A percentile compares a stretch with the other conserved stretches of the same genome.
phyloP scores from a whole-genome alignment of 495 filamentous ascomycete species.

The Penicillium verhagenii region DNA sequence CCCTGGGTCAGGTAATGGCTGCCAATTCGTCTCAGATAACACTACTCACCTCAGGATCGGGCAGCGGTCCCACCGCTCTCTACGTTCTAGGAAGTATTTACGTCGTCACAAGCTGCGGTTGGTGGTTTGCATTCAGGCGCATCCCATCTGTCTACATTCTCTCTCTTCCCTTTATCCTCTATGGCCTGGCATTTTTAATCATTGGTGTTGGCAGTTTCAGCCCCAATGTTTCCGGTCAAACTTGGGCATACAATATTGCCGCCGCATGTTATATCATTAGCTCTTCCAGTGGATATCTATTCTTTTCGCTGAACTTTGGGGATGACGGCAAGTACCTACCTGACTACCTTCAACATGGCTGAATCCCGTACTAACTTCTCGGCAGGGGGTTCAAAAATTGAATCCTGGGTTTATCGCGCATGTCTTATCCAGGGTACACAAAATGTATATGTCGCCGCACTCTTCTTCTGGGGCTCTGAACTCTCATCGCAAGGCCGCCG shows the following conservation, averaged over 20 bases:
- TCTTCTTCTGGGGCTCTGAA: slow-evolving; percentile 53
- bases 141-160: slow-evolving; percentile 61
- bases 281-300: slow-evolving; percentile 48
- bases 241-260: slow-evolving; percentile 49
- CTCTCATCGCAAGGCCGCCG: slow-evolving; percentile 13
- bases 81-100: slow-evolving; percentile 67
- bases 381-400: slow-evolving; percentile 36
- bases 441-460: slow-evolving; percentile 46
- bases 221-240: slow-evolving; percentile 38
- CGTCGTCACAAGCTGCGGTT: slow-evolving; percentile 56
- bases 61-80: slow-evolving; percentile 60
- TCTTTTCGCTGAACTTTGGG: slow-evolving; percentile 52
- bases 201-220: slow-evolving; percentile 61
- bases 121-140: slow-evolving; percentile 64
- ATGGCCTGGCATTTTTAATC: slow-evolving; percentile 62
- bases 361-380: too few species aligned
- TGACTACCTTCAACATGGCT: too few species aligned
- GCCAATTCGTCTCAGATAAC: slow-evolving; percentile 74
- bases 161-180: slow-evolving; percentile 60
- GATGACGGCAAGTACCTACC: slow-evolving; percentile 34
- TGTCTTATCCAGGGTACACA: slow-evolving; percentile 53
- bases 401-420: slow-evolving; percentile 50
- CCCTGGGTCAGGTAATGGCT: slow-evolving; percentile 66
- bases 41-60: slow-evolving; percentile 61
- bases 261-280: slow-evolving; percentile 45